phyloP scores from a whole-genome alignment of 768 basidiomycete species.

The Lactarius hengduanensis region DNA sequence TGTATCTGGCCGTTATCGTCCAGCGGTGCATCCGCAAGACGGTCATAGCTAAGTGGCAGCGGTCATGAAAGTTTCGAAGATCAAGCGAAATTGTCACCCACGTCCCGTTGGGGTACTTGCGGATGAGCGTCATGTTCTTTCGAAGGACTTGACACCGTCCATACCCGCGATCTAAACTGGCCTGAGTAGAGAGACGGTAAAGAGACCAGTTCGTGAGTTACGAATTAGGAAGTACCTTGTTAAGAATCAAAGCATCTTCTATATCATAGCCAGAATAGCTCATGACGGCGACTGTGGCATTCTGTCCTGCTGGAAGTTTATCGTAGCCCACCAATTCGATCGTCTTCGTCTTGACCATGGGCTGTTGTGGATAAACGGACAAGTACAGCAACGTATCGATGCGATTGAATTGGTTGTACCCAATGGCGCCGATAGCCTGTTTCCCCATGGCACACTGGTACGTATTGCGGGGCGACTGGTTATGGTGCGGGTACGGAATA shows the following conservation, averaged over 20 bases:
- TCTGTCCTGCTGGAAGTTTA: conserved; percentile 94
- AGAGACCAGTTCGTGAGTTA: neutral
- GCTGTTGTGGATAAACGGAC: conserved; percentile 96
- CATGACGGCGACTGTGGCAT: conserved; percentile 98
- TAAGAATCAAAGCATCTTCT: conserved; percentile 96
- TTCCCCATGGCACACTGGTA: conserved; percentile 99
- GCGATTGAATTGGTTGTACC: conserved; percentile 94
- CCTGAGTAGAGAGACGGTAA: conserved; percentile 44
- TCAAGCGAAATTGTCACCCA: conserved; percentile 45
- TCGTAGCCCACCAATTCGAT: conserved; percentile 98
- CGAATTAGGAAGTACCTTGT: conserved; percentile 51
- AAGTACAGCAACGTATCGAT: conserved; percentile 99
- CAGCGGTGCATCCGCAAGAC: conserved; percentile 86
- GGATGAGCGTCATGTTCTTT: conserved; percentile 91
- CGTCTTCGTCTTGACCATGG: conserved; percentile 99
- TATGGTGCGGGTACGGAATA: conserved; percentile 99
- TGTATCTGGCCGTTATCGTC: conserved; percentile 78
- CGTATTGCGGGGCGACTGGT: conserved; percentile 98
- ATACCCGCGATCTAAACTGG: conserved; percentile 95
- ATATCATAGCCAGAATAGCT: conserved; percentile 99
- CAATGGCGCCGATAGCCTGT: conserved; percentile 98
- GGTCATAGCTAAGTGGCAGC: conserved; percentile 68
- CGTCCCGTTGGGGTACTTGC: conserved; percentile 97
- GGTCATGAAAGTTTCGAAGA: neutral
- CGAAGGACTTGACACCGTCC: conserved; percentile 96